Conservation (phyloP, 2,329 filamentous ascomycete genomes). For the Drechslerella stenobrocha region DNA sequence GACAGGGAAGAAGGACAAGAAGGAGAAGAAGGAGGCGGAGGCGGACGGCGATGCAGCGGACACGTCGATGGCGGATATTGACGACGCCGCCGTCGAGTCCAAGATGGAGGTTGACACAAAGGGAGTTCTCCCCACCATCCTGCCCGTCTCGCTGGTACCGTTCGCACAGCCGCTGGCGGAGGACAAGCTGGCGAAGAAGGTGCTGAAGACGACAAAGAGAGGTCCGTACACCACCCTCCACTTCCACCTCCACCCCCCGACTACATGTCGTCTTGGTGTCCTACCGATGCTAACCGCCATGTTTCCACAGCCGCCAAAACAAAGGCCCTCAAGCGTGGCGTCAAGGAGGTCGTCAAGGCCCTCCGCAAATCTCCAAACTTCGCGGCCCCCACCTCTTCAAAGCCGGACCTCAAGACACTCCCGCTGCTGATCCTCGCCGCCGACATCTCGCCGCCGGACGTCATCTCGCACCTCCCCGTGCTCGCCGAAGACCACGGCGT, state of each 20-base stretch:
- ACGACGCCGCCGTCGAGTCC: constrained; percentile 58
- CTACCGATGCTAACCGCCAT: constrained; percentile 16
- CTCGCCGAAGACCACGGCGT: constrained; percentile 98
- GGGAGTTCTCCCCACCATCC: constrained; percentile 53
- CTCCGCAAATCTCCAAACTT: constrained; percentile 84
- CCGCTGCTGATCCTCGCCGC: constrained; percentile 84
- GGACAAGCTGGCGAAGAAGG: constrained; percentile 71
- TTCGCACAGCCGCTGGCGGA: constrained; percentile 81
- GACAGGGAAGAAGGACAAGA: constrained; percentile 58
- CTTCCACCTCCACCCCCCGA: constrained; percentile 1
- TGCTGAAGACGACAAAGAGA: constrained; percentile 68
- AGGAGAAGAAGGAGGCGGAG: constrained; percentile 57
- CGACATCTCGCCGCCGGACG: constrained; percentile 97
- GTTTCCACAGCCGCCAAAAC: constrained; percentile 76
- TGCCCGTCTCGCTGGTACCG: constrained; percentile 67
- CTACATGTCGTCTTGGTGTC: constrained; percentile 9
- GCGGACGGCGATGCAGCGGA: constrained; percentile 60
- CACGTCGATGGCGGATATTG: constrained; percentile 58
- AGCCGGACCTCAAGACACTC: constrained; percentile 62
- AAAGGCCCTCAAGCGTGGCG: constrained; percentile 93
- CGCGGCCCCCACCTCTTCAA: constrained; percentile 65
- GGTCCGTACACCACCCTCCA: constrained; percentile 55
- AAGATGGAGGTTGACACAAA: constrained; percentile 59
- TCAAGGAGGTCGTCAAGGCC: constrained; percentile 98
- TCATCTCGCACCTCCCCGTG: constrained; percentile 96